These are phyloP conservation scores for Gelatoporia subvermispora DNA, from an alignment of 768 basidiomycete species.

Conservation along the genomic window DNA sequence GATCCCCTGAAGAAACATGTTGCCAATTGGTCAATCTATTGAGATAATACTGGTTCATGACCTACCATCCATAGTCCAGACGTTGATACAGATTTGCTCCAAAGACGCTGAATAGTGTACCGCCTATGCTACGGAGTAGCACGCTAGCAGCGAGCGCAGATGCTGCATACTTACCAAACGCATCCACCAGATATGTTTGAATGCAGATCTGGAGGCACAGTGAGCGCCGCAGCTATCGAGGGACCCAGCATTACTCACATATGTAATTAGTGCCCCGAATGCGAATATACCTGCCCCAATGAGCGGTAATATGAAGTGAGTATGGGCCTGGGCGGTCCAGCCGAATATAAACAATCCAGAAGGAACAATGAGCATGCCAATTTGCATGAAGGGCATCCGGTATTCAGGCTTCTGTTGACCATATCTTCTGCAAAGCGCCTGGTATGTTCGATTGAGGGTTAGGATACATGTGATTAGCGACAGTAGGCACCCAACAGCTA, in stretches of 20 bases:
- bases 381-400: conserved; percentile 2
- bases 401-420: neutral
- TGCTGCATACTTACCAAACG: neutral
- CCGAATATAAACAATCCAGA: neutral
- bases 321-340: neutral
- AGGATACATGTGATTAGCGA: neutral
- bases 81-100: neutral
- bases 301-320: neutral
- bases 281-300: conserved; percentile 2
- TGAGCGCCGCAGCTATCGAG: neutral
- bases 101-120: neutral
- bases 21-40: neutral
- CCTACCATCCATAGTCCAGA: neutral
- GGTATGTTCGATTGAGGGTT: neutral
- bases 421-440: neutral
- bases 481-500: neutral
- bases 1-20: neutral
- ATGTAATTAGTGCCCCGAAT: neutral
- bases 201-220: neutral
- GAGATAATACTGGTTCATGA: neutral
- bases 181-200: neutral
- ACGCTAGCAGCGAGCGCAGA: neutral
- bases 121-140: neutral
- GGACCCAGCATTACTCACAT: neutral
- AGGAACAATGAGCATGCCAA: neutral